Evolutionary conservation across 352 stramenopile genomes (phyloP).

Genomic region (Phytophthora syringae): DNA sequence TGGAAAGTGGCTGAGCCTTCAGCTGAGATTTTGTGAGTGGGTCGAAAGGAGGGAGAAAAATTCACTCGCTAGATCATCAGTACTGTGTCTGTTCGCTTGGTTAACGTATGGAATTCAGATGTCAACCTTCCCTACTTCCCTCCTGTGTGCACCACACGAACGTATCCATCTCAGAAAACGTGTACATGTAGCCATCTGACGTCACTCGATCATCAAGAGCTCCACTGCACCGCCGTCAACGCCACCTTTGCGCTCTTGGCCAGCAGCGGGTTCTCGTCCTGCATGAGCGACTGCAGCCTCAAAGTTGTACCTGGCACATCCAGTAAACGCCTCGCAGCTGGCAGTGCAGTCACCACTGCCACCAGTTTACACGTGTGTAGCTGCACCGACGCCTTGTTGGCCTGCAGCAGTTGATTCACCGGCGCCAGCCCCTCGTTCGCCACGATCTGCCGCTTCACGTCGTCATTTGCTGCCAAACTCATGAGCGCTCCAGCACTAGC

Average conservation of each 20-base stretch:
- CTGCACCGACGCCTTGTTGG: slow-evolving; percentile 59
- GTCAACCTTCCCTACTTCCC: slow-evolving; percentile 24
- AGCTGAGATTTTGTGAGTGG: slow-evolving; percentile 41
- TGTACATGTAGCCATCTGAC: slow-evolving; percentile 12
- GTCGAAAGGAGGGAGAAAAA: slow-evolving; percentile 21
- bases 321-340: slow-evolving; percentile 53
- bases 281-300: slow-evolving; percentile 50
- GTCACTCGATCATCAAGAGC: slow-evolving; percentile 42
- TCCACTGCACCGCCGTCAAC: slow-evolving; percentile 66
- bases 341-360: slow-evolving; percentile 62
- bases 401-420: slow-evolving; percentile 73
- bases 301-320: slow-evolving; percentile 61
- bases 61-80: not conserved
- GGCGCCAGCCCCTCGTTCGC: slow-evolving; percentile 46
- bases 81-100: slow-evolving; percentile 4
- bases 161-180: slow-evolving; percentile 19
- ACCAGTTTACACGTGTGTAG: slow-evolving; percentile 76
- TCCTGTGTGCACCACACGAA: slow-evolving; percentile 22
- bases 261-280: slow-evolving; percentile 57
- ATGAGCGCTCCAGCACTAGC: slow-evolving; percentile 71
- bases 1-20: slow-evolving; percentile 24
- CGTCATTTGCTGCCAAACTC: slow-evolving; percentile 66
- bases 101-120: slow-evolving; percentile 39
- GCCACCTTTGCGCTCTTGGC: slow-evolving; percentile 63
- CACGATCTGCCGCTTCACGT: slow-evolving; percentile 74